Evolutionary conservation across 1,284 basidiomycete species (phyloP), one percentile per base, ranked within the genome.

Genomic region (Ganoderma lucidum): DNA sequence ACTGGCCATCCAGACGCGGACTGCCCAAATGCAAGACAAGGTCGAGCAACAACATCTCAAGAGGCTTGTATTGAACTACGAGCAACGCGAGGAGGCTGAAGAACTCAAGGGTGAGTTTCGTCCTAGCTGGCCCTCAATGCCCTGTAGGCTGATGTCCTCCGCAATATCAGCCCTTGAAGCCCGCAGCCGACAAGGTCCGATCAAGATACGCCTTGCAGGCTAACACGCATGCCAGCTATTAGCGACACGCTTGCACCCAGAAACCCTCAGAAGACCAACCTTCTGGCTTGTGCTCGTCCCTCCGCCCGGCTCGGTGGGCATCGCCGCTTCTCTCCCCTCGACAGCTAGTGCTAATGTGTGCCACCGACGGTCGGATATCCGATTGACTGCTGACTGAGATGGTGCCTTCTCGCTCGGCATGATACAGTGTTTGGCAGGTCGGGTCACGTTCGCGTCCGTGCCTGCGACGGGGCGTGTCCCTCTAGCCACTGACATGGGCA

Each of bases 21-120:
- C 93, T 6, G 94, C 97, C 64, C 96, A 98, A 78, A 84, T 95
- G 72, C 94, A 96, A 77, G 95, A 96, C 81, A 94, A 93, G 80
- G 95, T 94, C 10, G 97, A 99, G 80, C 96, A 98, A 75, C 95
- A 98, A 79, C 95, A 98, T 71, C 83, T 99, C 74, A 99, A 99
- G 83, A 89, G 91, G 23, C 86, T 98, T n/a, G 97, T 97, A 2
- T 85, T 95, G 61, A 87, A 94, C 77, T 95, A 95, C 72, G 94
- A 95, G 76, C 93, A 95, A 74, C 90, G 91, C 39, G 94, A 95
- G 80, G 94, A 94, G 80, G 90, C 87, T 1, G 92, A 94, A 77
- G 93, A 94, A 75, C 74, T 92, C 73, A 93, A 89, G 86, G 92
- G 92, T 91, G 74, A 30, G 77, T 70, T 61, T 30, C n/a, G 44